Percentiles rank a stretch among this genome's conserved stretches.
phyloP scores from a whole-genome alignment of 225 moss, liverwort and hornwort genomes.

The Pseudoscleropodium purum region DNA sequence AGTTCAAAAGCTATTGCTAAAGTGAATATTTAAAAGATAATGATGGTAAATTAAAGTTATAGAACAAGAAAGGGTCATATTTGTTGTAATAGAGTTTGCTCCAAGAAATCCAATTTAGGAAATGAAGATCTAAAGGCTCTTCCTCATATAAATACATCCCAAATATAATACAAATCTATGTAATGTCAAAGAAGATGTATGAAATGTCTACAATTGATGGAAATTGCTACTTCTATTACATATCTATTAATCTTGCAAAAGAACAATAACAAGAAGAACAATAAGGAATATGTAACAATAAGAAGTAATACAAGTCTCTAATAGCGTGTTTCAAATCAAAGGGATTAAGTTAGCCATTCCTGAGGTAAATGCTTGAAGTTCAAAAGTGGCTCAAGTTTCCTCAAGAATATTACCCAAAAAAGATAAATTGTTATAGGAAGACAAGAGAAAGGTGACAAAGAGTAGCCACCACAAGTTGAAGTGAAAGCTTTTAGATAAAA shows the following conservation, averaged over 20 bases:
- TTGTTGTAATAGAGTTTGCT: not conserved
- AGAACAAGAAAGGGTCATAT: not conserved
- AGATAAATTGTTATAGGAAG: fast-evolving
- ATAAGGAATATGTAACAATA: too few species aligned
- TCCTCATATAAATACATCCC: fast-evolving
- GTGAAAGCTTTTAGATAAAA: fast-evolving
- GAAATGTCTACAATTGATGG: not conserved
- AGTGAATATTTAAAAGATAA: not conserved
- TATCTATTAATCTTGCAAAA: not conserved
- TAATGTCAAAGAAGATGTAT: fast-evolving
- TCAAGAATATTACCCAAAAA: fast-evolving
- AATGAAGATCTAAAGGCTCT: not conserved
- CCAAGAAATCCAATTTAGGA: not conserved
- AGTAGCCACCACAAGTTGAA: not conserved
- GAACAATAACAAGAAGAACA: too few species aligned
- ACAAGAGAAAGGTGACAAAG: not conserved
- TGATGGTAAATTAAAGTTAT: not conserved
- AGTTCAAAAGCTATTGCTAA: not conserved
- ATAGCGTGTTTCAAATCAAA: too few species aligned
- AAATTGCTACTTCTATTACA: too few species aligned
- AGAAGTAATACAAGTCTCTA: not conserved
- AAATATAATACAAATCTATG: not conserved
- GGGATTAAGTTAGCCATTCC: not conserved
- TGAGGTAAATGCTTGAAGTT: not conserved
- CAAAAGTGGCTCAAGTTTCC: not conserved